These are phyloP conservation scores for Aspergillus pseudonomiae DNA, from an alignment of 2,329 filamentous ascomycete species.

Conservation along the genomic window DNA sequence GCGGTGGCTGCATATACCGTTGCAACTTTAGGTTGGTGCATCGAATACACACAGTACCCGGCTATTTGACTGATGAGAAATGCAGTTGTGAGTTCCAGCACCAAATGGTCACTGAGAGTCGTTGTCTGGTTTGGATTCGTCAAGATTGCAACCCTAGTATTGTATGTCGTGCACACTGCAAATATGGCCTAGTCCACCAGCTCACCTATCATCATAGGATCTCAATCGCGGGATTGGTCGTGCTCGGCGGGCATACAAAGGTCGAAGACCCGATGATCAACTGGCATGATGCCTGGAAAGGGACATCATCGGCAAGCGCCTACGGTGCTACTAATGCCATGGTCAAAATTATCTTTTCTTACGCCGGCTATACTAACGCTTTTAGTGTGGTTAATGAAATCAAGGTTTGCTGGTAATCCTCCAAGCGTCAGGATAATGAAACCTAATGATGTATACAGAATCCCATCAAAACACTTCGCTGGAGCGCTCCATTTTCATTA, in stretches of 20 bases:
- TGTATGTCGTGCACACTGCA: background rate
- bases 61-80: background rate
- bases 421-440: no score
- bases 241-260: background rate
- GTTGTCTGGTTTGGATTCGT: slow-evolving; percentile 5
- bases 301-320: background rate
- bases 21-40: background rate
- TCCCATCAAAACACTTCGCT: slow-evolving; percentile 59
- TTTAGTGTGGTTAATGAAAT: slow-evolving; percentile 3
- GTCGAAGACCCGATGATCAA: background rate
- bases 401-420: background rate
- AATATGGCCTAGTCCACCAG: no score
- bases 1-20: background rate
- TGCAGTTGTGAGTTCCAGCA: background rate
- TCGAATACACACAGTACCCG: background rate
- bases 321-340: slow-evolving; percentile 3
- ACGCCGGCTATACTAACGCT: slow-evolving; percentile 1
- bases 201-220: background rate
- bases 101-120: background rate
- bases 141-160: background rate
- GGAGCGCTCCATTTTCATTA: slow-evolving; percentile 54
- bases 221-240: background rate
- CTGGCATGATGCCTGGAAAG: slow-evolving; percentile 3
- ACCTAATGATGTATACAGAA: slow-evolving; percentile 42
- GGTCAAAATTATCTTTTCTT: background rate